A percentile compares a stretch with the other conserved stretches of the same genome.
Evolutionary conservation across 768 basidiomycete species (phyloP).

Genomic region (Boletus vinaceobasis): DNA sequence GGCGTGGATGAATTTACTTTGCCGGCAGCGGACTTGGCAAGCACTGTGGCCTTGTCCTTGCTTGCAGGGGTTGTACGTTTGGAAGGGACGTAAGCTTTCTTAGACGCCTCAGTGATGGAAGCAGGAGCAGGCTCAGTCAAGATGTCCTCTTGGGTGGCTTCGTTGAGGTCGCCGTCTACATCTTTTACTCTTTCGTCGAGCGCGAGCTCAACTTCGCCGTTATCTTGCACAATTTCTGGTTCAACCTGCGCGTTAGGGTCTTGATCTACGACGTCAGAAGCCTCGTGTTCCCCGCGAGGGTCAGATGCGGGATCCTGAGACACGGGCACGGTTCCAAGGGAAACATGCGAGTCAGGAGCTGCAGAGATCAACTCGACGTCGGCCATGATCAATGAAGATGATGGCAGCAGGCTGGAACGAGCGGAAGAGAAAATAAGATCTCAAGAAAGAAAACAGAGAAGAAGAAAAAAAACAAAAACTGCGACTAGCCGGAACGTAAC

Average conservation of each 20-base stretch:
- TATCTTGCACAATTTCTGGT: slow-evolving; percentile 21
- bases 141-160: slow-evolving; percentile 24
- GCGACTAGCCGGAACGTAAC: slow-evolving; percentile 13
- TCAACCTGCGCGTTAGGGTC: slow-evolving; percentile 20
- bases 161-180: slow-evolving; percentile 14
- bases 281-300: slow-evolving; percentile 39
- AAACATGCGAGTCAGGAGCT: slow-evolving; percentile 19
- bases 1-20: slow-evolving; percentile 53
- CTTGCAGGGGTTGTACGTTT: slow-evolving; percentile 22
- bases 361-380: slow-evolving; percentile 30
- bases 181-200: slow-evolving; percentile 17
- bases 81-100: slow-evolving; percentile 26
- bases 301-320: slow-evolving; percentile 21
- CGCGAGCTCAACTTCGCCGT: slow-evolving; percentile 10
- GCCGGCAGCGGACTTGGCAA: slow-evolving; percentile 40
- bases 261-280: slow-evolving; percentile 32
- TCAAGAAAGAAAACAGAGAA: slow-evolving; percentile 2
- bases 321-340: slow-evolving; percentile 20
- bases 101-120: slow-evolving; percentile 20
- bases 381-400: slow-evolving; percentile 34
- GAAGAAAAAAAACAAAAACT: slow-evolving; percentile 9
- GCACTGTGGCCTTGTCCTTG: slow-evolving; percentile 36
- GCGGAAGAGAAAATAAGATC: slow-evolving; percentile 9
- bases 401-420: slow-evolving; percentile 12
- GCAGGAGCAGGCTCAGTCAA: slow-evolving; percentile 15